Percentiles rank a stretch among this genome's conserved stretches.
Conservation (phyloP, 345 rosid species). For the Arabidopsis thaliana region TAIR10.1 NC_003075.7:12462001-12462500, state of each 20-base stretch:
- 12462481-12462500: constrained; percentile 72
- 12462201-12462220: constrained; percentile 54
- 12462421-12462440: constrained; percentile 65
- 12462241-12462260: constrained; percentile 54
- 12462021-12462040: too few species aligned
- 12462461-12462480: constrained; percentile 82
- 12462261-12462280: constrained; percentile 51
- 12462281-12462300: constrained; percentile 27
- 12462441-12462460: constrained; percentile 88
- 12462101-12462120: not conserved
- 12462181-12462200: constrained; percentile 48
- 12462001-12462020: too few species aligned
- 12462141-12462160: constrained; percentile 20
- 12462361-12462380: constrained; percentile 52
- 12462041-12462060: too few species aligned
- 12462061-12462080: not conserved
- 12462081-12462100: not conserved
- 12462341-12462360: constrained; percentile 57
- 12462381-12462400: constrained; percentile 57
- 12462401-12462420: constrained; percentile 46
- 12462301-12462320: constrained; percentile 51
- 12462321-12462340: constrained; percentile 65
- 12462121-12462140: not conserved
- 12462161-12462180: constrained; percentile 52
- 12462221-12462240: constrained; percentile 56